Percentiles rank a stretch among this genome's conserved stretches.
phyloP scores from a whole-genome alignment of 2,329 filamentous ascomycete species.

The Trichoderma gracile region DNA sequence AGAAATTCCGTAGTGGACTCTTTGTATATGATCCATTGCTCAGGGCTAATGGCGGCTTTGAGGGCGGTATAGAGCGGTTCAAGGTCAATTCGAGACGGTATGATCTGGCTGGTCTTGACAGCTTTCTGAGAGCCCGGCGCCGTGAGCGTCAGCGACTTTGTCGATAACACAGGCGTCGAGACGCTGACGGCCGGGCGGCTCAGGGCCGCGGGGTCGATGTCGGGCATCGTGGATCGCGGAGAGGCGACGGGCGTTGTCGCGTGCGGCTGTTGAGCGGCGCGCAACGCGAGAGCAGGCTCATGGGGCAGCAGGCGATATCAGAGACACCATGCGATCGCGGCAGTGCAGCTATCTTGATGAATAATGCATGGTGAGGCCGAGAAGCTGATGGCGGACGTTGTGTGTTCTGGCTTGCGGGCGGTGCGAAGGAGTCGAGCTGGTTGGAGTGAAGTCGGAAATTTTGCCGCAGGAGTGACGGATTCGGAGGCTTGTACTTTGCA shows the following conservation, averaged over 20 bases:
- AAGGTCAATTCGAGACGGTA: conserved; percentile 66
- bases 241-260: conserved; percentile 45
- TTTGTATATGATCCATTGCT: conserved; percentile 67
- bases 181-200: conserved; percentile 61
- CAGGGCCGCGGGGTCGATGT: conserved; percentile 69
- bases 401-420: conserved; percentile 28
- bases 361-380: conserved; percentile 44
- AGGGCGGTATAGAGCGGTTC: conserved; percentile 65
- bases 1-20: conserved; percentile 63
- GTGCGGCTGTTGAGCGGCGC: conserved; percentile 49
- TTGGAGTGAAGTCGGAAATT: conserved; percentile 41
- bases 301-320: conserved; percentile 46
- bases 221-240: conserved; percentile 54
- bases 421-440: conserved; percentile 34
- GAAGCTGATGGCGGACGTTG: conserved; percentile 43
- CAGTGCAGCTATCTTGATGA: conserved; percentile 46
- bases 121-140: conserved; percentile 52
- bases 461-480: conserved; percentile 31
- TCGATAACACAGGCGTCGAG: conserved; percentile 59
- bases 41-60: conserved; percentile 58
- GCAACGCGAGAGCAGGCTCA: conserved; percentile 46
- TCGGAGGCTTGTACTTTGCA: conserved; percentile 27
- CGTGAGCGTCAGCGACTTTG: conserved; percentile 58
- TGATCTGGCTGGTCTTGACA: conserved; percentile 61
- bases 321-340: conserved; percentile 45